A percentile compares a stretch with the other conserved stretches of the same genome.
Conservation (phyloP, 2,329 filamentous ascomycete genomes). For the Paracoccidioides brasiliensis region DNA sequence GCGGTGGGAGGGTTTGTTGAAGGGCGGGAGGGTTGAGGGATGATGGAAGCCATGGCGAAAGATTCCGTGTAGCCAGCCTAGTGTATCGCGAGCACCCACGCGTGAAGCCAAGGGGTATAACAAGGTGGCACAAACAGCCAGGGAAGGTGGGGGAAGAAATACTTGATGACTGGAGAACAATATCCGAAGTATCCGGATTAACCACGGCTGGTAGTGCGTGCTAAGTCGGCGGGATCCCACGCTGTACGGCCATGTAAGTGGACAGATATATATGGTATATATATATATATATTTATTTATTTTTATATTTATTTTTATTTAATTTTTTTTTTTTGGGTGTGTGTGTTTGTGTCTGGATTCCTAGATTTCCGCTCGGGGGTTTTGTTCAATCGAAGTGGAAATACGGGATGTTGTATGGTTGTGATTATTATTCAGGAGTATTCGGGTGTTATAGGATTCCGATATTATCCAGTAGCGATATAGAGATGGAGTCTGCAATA, state of each 20-base stretch:
- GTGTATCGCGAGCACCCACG: background rate
- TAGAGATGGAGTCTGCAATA: background rate
- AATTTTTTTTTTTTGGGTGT: background rate
- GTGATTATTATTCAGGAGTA: background rate
- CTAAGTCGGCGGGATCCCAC: background rate
- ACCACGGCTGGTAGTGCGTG: background rate
- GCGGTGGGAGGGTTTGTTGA: conserved; percentile 55
- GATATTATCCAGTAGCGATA: background rate
- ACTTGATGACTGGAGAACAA: background rate
- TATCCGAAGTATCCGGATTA: background rate
- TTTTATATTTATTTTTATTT: background rate
- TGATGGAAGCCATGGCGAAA: conserved; percentile 43
- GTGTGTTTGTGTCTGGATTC: background rate
- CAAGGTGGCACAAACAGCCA: background rate
- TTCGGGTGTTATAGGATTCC: background rate
- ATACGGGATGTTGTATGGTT: background rate
- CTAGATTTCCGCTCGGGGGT: too few species aligned
- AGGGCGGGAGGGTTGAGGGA: conserved; percentile 52
- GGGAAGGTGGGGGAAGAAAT: background rate
- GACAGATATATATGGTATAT: background rate
- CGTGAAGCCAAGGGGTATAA: background rate
- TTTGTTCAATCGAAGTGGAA: background rate
- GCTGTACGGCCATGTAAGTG: background rate
- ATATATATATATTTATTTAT: background rate
- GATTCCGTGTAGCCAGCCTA: background rate